Percentiles rank a stretch among this genome's conserved stretches.
phyloP scores from a whole-genome alignment of 768 basidiomycete genomes.

The Cystobasidium tubakii region DNA sequence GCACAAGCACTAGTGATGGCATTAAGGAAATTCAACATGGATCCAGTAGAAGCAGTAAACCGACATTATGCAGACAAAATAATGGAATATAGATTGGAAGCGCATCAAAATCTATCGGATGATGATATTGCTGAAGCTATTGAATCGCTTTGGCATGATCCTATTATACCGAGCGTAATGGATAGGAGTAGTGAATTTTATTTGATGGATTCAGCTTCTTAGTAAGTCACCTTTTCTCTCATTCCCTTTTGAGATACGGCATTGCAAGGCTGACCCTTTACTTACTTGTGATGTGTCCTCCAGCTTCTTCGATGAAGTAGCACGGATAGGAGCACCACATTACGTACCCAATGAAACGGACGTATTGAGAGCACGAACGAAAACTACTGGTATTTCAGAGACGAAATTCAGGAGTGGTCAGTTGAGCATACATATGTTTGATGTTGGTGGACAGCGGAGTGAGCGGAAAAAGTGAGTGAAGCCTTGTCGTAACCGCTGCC shows the following conservation, averaged over 20 bases:
- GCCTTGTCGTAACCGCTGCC: not conserved
- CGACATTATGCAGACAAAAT: slow-evolving; percentile 53
- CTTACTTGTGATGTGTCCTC: too few relatives aligned
- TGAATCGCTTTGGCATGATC: slow-evolving; percentile 54
- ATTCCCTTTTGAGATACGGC: not conserved
- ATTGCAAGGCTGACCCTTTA: too few relatives aligned
- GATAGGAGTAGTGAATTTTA: slow-evolving; percentile 65
- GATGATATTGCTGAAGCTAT: slow-evolving; percentile 51
- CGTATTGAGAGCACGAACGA: slow-evolving; percentile 77
- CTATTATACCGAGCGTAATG: slow-evolving; percentile 53
- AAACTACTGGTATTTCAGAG: slow-evolving; percentile 84
- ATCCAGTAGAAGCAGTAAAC: slow-evolving; percentile 65
- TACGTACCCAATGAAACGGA: slow-evolving; percentile 82
- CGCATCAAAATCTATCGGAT: slow-evolving; percentile 45
- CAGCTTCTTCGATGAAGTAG: slow-evolving; percentile 71
- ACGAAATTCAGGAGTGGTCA: slow-evolving; percentile 60
- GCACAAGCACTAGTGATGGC: slow-evolving; percentile 78
- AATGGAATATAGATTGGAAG: slow-evolving; percentile 52
- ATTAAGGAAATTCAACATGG: slow-evolving; percentile 76
- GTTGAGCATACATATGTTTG: slow-evolving; percentile 62
- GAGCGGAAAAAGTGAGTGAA: slow-evolving; percentile 67
- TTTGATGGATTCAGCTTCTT: slow-evolving; percentile 87
- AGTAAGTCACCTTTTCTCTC: slow-evolving; percentile 47
- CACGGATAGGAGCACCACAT: slow-evolving; percentile 71
- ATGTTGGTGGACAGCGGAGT: slow-evolving; percentile 71